Evolutionary conservation across 805 yeast genomes (phyloP), one percentile per base, ranked within the genome.

Genomic region (Lipomyces kockii): DNA sequence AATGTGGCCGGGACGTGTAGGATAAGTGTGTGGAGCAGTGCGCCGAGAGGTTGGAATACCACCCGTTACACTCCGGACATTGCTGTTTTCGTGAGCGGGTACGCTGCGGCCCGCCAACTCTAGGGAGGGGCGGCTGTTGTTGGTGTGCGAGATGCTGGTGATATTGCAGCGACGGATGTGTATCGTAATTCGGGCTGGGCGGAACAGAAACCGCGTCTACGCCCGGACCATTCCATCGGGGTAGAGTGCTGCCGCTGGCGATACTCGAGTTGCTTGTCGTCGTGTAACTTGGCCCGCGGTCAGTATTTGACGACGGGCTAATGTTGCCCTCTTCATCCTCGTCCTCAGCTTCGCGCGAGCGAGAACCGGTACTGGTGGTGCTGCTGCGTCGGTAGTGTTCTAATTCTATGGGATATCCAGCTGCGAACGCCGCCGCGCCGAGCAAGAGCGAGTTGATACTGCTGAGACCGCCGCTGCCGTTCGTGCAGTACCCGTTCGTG

Each of bases 41-140:
- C 6, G 97, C 91, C 32, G 94, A 91, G 72, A 92, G 80, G 76
- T 92, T 92, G 64, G 91, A 86, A 77, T 89, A 92, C 74, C 81
- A 87, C 64, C 86, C 81, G 70, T 82, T 83, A 76, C 95, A 89
- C 63, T 85, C 86, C 0, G 90, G 88, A 74, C 95, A 89, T 78
- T 87, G 89, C 76, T 87, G 84, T 83, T 87, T 89, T 78, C 85
- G 86, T 17, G 67, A 43, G n/a, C 67, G 67, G 32, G 54, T 6
- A 14, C 68, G 65, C 25, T 32, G 46, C 39, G 67, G 67, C 6
- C 65, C 65, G 12, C 59, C 61, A n/a, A 34, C 57, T 17, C 11
- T 2, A 6, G 27, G 51, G 12, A n/a, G 49, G 3, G 14, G 14
- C 49, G 35, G 49, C 6, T 20, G 60, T 43, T 57, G 60, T 27